Evolutionary conservation across 2,329 filamentous ascomycete species (phyloP), one percentile per base, ranked within the genome.

Genomic region (Ascochyta clinopodiicola): DNA sequence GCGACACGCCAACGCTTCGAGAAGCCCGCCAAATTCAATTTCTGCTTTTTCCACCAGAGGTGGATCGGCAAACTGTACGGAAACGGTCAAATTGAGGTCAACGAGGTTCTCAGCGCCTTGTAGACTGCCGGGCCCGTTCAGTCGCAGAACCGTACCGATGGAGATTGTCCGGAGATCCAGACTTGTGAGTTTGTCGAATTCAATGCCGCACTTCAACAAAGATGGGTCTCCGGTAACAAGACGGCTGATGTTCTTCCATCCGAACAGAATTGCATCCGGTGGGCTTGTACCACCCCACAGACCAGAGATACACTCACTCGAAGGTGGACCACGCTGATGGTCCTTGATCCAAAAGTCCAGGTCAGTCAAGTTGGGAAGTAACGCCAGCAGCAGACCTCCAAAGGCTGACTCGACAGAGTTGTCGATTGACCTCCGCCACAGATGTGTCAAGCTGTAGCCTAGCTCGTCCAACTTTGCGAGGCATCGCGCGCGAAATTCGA

Each of bases 361-460:
- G 6, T 61, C 54, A 3, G 25, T 39, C 6, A 68, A 48, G n/a
- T 61, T 67, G 7, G 67, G 66, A 6, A 68, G 47, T 2, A 67
- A 38, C 2, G 51, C 36, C 3, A 70, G 49, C 9, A 70, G 36
- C 3, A 68, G 15, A 3, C 67, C 67, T 10, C 54, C 63, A 25
- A 63, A 68, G 1, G 63, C 62, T 5, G 64, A 68, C 24, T 70
- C 66, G n/a, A 70, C 51, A 12, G 58, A 61, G 36, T 67, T 63
- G 15, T 59, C 51, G 21, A 68, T 44, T 3, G 63, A 64, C 10
- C 53, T 39, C 24, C 40, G 49, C 66, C 67, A 70, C 6, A 60
- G 54, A 24, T 66, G 56, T 4, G 37, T 51, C 9, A 42, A 42
- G 1, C 13, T 10, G 45, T 60, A 63, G 0, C 60, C 61, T 5